Conservation (phyloP, 2,329 filamentous ascomycete species). For the Penicillium crustosum region DNA sequence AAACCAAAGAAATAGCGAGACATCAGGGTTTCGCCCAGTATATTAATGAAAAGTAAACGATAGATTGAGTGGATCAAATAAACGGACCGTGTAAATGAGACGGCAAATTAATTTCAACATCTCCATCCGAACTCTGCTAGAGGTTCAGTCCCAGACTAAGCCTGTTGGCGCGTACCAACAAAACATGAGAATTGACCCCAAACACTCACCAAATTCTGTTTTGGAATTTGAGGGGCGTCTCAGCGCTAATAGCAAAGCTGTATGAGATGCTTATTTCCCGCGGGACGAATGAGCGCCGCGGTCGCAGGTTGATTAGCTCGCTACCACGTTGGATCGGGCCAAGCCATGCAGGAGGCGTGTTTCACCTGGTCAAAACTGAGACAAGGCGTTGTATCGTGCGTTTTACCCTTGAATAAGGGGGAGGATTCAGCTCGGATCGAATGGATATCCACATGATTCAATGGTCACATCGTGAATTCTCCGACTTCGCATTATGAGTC, state of each 20-base stretch:
- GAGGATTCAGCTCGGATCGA: not conserved
- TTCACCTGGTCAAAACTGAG: slow-evolving; percentile 6
- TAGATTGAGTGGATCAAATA: slow-evolving; percentile 20
- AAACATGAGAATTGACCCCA: not conserved
- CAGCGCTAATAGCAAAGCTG: slow-evolving; percentile 10
- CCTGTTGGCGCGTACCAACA: too few relatives aligned
- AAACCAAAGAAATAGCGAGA: slow-evolving; percentile 6
- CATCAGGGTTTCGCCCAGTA: not conserved
- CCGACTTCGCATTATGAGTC: not conserved
- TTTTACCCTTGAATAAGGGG: slow-evolving; percentile 1
- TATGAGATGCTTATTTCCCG: slow-evolving; percentile 28
- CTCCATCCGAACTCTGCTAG: not conserved
- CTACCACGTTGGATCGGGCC: slow-evolving; percentile 15
- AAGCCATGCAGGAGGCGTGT: slow-evolving; percentile 13
- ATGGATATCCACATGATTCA: not conserved
- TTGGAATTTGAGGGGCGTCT: slow-evolving; percentile 8
- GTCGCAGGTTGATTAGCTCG: slow-evolving; percentile 25
- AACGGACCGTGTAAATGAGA: slow-evolving; percentile 22
- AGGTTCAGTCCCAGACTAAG: not conserved
- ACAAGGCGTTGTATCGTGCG: not conserved
- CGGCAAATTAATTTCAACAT: slow-evolving; percentile 10
- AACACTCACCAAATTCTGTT: not conserved
- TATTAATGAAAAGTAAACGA: slow-evolving; percentile 19
- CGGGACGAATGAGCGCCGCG: slow-evolving; percentile 22
- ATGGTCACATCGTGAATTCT: not conserved